Evolutionary conservation across 2,329 filamentous ascomycete species (phyloP), one percentile per base, ranked within the genome.

Genomic region (Colletotrichum abscissum): DNA sequence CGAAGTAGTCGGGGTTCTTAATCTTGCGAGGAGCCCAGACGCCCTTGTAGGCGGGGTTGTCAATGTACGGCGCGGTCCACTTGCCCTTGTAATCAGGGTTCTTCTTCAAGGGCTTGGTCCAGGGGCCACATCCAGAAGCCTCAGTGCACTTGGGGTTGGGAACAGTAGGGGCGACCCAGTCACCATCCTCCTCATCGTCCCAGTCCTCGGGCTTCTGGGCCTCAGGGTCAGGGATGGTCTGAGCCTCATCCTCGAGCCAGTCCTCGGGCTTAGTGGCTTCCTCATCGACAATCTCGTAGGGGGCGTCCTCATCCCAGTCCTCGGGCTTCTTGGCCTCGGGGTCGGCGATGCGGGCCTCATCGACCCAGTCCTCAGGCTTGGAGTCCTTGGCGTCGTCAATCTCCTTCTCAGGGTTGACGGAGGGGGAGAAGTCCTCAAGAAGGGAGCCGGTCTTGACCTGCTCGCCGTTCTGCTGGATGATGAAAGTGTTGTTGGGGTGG

Each of bases 11-110:
- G 76, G 97, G 97, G 92, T 99, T 99, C 87, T 93, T 88, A 83
- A 99, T 98, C 93, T 98, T 98, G 86, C 92, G 92, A 79, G 97
- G 96, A 81, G 92, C 91, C 97, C 97, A 99, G 75, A 91, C 88
- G 78, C 97, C 97, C 92, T 98, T 98, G 92, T 98, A 99, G 79
- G 89, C 94, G 73, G 97, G 97, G 92, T 99, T 99, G 86, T 98
- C 96, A 79, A 99, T 95, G 84, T 92, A 90, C 75, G 95, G 94
- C 59, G 97, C 94, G 78, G 91, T 91, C 97, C 97, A 99, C 90
- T 97, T 97, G 92, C 97, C 97, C 94, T 98, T 98, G 92, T 97
- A 98, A 76, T 89, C 93, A 76, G 95, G 94, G 92, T 98, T 98
- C 88, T 93, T 94, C 88, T 92, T 98, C 91, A 94, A 91, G 77